Evolutionary conservation across 768 basidiomycete species (phyloP).

Genomic region (Lactarius evosmus): DNA sequence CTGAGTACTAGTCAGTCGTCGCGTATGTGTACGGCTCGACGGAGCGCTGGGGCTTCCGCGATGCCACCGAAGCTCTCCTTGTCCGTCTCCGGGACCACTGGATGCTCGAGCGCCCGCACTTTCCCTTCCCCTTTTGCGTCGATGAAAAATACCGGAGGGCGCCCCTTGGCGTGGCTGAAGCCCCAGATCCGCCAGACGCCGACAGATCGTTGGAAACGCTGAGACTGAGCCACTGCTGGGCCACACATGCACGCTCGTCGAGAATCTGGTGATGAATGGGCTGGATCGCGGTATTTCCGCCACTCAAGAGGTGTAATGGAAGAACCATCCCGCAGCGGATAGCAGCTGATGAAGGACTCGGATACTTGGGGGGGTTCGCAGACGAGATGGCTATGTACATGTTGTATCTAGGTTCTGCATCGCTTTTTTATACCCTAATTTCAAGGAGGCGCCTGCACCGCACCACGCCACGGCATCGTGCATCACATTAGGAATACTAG

Average conservation of each 20-base stretch:
- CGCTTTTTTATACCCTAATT: no score
- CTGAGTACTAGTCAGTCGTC: constrained; percentile 34
- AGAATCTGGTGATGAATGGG: constrained; percentile 22
- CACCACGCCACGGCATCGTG: no score
- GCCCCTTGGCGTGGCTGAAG: neutral
- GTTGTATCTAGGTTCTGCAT: no score
- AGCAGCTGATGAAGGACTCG: neutral
- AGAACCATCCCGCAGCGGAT: neutral
- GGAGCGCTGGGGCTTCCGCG: constrained; percentile 34
- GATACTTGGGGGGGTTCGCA: no score
- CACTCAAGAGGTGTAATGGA: constrained; percentile 6
- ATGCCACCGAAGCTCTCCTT: constrained; percentile 31
- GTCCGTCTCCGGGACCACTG: constrained; percentile 31
- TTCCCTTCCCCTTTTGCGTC: constrained; percentile 28
- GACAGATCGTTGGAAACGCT: neutral
- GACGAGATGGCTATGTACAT: no score
- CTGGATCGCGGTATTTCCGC: constrained; percentile 15
- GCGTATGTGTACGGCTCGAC: constrained; percentile 33
- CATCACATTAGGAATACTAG: no score
- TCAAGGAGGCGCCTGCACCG: no score
- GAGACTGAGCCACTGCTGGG: constrained; percentile 3
- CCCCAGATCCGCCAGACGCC: neutral
- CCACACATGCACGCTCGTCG: constrained; percentile 17
- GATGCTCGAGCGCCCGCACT: constrained; percentile 31
- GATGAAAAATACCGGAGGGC: constrained; percentile 15